Conservation (phyloP, 1,284 basidiomycete species). For the Crocinoboletus sp. region DNA sequence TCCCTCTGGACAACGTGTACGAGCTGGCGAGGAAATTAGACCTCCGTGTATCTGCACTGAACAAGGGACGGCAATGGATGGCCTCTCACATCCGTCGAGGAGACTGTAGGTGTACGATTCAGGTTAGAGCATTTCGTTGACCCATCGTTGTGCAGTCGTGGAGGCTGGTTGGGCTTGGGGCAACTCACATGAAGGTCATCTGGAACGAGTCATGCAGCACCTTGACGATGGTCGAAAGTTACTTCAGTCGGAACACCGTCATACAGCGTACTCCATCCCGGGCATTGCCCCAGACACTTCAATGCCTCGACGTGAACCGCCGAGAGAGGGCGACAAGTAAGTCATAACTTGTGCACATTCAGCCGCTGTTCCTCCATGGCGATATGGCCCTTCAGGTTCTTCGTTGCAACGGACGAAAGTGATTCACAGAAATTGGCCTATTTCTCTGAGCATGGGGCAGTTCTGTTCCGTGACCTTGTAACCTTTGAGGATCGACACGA, state of each 20-base stretch:
- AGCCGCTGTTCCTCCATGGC: not conserved
- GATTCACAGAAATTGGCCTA: conserved; percentile 30
- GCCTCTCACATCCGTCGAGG: conserved; percentile 40
- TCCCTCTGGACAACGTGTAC: conserved; percentile 30
- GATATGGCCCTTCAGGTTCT: conserved; percentile 32
- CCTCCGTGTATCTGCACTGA: conserved; percentile 29
- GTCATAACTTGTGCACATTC: not conserved
- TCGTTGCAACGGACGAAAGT: conserved; percentile 41
- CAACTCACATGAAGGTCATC: conserved; percentile 32
- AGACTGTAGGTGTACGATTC: conserved; percentile 30
- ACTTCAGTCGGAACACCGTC: conserved; percentile 18
- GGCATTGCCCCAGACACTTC: conserved; percentile 17
- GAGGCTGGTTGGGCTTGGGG: conserved; percentile 35
- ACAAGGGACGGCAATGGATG: conserved; percentile 36
- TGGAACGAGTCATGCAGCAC: conserved; percentile 32
- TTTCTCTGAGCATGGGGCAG: conserved; percentile 32
- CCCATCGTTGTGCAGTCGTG: conserved; percentile 23
- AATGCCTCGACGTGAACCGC: conserved; percentile 21
- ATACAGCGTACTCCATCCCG: conserved; percentile 18
- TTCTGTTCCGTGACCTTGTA: conserved; percentile 37
- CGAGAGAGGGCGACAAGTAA: conserved; percentile 19
- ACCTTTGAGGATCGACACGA: conserved; percentile 33
- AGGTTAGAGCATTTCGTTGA: not conserved
- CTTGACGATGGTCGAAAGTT: conserved; percentile 28
- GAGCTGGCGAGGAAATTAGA: conserved; percentile 32